phyloP scores from a whole-genome alignment of 1,284 basidiomycete genomes.

The Moniliella sp. region DNA sequence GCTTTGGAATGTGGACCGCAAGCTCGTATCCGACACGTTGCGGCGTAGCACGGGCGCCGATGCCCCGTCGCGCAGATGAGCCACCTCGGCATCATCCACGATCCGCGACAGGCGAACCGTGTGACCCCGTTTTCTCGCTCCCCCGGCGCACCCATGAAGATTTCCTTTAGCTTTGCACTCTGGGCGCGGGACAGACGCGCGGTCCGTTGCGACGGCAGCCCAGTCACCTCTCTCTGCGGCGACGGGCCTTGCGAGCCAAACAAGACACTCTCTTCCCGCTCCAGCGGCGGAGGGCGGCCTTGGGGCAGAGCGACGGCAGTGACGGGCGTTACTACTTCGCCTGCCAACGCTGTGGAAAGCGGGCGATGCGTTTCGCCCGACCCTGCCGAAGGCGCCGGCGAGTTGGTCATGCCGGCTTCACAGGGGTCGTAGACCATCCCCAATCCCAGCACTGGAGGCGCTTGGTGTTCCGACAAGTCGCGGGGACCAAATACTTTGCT shows the following conservation, averaged over 20 bases:
- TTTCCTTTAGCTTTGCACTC: constrained; percentile 12
- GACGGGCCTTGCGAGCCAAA: too few species aligned
- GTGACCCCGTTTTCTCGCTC: background rate
- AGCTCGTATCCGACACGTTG: too few species aligned
- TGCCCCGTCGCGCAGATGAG: too few species aligned
- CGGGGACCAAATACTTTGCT: constrained; percentile 9
- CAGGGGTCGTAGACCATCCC: background rate
- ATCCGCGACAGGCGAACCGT: constrained; percentile 8
- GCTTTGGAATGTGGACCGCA: too few species aligned
- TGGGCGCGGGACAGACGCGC: constrained; percentile 8
- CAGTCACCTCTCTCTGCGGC: constrained; percentile 9
- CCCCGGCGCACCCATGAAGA: constrained; percentile 6
- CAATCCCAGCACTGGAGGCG: constrained; percentile 1
- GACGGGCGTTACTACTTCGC: background rate
- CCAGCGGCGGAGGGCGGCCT: constrained; percentile 11
- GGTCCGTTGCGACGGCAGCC: constrained; percentile 15
- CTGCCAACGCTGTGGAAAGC: background rate
- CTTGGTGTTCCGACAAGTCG: background rate
- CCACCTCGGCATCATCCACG: constrained; percentile 25
- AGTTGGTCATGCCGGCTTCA: background rate
- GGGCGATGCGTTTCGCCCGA: background rate
- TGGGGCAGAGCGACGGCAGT: background rate
- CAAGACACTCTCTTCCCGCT: too few species aligned
- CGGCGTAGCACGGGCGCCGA: too few species aligned
- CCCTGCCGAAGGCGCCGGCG: too few species aligned